These are phyloP conservation scores for Rhodocollybia butyracea DNA, from an alignment of 768 basidiomycete genomes.

Conservation along the genomic window DNA sequence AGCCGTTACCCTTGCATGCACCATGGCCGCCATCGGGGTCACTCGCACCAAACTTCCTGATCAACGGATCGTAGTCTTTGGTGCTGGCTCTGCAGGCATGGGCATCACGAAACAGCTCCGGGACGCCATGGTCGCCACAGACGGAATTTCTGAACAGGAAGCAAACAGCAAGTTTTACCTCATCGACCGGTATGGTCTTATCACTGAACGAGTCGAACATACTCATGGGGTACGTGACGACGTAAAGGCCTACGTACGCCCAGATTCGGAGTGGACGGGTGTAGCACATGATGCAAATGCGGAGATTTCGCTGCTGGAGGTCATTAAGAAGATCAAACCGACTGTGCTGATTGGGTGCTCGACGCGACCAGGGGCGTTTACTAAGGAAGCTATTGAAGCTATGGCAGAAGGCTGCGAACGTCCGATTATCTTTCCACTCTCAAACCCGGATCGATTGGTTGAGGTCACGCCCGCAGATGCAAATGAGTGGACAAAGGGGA, in stretches of 20 bases:
- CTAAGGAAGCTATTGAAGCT: slow-evolving; percentile 61
- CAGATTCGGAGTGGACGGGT: slow-evolving; percentile 62
- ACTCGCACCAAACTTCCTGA: slow-evolving; percentile 63
- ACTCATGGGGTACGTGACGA: slow-evolving; percentile 42
- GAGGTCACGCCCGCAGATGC: slow-evolving; percentile 73
- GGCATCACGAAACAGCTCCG: slow-evolving; percentile 77
- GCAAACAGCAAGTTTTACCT: slow-evolving; percentile 70
- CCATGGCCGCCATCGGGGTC: slow-evolving; percentile 67
- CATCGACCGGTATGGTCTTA: slow-evolving; percentile 65
- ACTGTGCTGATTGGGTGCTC: slow-evolving; percentile 86
- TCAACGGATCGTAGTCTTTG: slow-evolving; percentile 77
- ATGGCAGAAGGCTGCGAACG: slow-evolving; percentile 69
- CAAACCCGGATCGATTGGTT: slow-evolving; percentile 74
- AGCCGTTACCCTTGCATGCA: slow-evolving; percentile 66
- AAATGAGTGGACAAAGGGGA: slow-evolving; percentile 78
- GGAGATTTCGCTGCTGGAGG: slow-evolving; percentile 57
- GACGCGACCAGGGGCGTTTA: slow-evolving; percentile 75
- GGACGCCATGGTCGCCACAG: slow-evolving; percentile 64
- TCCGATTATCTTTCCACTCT: slow-evolving; percentile 83
- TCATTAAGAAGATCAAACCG: slow-evolving; percentile 68
- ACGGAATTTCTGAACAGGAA: slow-evolving; percentile 48
- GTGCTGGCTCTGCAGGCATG: slow-evolving; percentile 79
- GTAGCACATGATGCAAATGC: slow-evolving; percentile 26
- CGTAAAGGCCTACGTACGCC: slow-evolving; percentile 52
- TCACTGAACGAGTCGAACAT: slow-evolving; percentile 45